Percentiles rank a stretch among this genome's conserved stretches.
Conservation (phyloP, 305 asterid genomes). For the Rubia peregrina region DNA sequence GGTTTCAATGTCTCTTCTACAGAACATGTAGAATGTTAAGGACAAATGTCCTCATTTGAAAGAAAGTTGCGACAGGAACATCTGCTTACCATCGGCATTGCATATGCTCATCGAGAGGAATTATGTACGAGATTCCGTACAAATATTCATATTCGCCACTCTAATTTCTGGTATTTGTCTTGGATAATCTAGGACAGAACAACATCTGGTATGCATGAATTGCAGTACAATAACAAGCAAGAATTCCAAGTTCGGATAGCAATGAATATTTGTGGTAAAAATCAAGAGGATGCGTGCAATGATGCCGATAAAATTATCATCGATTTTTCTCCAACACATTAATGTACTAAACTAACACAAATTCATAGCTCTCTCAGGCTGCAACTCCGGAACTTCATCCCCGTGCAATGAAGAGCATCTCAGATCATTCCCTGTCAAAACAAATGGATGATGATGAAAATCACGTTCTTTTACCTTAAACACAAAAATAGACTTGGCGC, state of each 20-base stretch:
- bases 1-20: too few relatives aligned
- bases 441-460: not conserved
- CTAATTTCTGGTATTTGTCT: not conserved
- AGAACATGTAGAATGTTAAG: too few relatives aligned
- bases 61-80: too few relatives aligned
- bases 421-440: not conserved
- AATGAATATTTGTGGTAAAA: not conserved
- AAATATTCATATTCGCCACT: not conserved
- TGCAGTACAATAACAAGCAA: not conserved
- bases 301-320: not conserved
- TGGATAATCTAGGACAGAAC: not conserved
- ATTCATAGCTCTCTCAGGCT: not conserved
- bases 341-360: not conserved
- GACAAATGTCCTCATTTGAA: too few relatives aligned
- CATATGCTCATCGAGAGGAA: too few relatives aligned
- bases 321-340: not conserved
- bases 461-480: too few relatives aligned
- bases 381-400: not conserved
- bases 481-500: not conserved
- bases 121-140: too few relatives aligned
- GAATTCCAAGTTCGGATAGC: too few relatives aligned
- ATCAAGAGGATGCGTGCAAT: not conserved
- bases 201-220: not conserved
- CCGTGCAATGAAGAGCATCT: not conserved
- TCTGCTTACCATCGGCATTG: too few relatives aligned